Evolutionary conservation across 2,329 filamentous ascomycete species (phyloP), one percentile per base, ranked within the genome.

Genomic region (Phyllosticta citrichinensis): DNA sequence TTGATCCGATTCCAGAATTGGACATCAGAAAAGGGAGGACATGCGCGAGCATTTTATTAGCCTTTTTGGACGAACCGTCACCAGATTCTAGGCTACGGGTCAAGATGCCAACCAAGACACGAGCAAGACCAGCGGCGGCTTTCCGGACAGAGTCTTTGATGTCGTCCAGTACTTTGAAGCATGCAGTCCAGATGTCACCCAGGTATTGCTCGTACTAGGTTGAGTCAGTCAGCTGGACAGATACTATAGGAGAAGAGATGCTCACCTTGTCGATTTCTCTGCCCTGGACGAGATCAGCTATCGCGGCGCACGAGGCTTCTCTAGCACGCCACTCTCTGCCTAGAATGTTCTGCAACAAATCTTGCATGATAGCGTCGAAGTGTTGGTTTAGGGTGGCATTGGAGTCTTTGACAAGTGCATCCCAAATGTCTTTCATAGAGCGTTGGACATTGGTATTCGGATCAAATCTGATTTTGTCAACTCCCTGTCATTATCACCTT

Each of bases 391-490:
- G 83, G 0, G 88, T 89, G 0, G 82, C 80, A 19, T 84, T 86
- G 1, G 90, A 83, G 67, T 97, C 91, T 70, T 95, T 96, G 59
- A 97, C 91, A n/a, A 99, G 77, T 0, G 93, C 87, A 68, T 89
- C 92, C 94, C 94, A 99, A 65, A 99, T 97, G 64, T 95, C 91
- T 62, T 96, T 92, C 94, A 99, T 99, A 0, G 93, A 96, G 55
- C 86, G 83, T 71, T 93, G 90, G 12, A 97, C 94, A 65, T 96
- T 96, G 1, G 86, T 81, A 69, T 97, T 97, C 0, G 94, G 94
- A 72, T 99, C 94, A 64, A 97, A 97, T 47, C 71, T 73, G 9
- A 24, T 2, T 14, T 3, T n/a, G 59, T 73, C 61, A 73, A 65
- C 17, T 54, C 14, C 2, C 11, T 17, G 11, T n/a, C 25, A 50